Percentiles rank a stretch among this genome's conserved stretches.
Conservation (phyloP, 305 asterid species). For the Stenogyne calaminthoides region DNA sequence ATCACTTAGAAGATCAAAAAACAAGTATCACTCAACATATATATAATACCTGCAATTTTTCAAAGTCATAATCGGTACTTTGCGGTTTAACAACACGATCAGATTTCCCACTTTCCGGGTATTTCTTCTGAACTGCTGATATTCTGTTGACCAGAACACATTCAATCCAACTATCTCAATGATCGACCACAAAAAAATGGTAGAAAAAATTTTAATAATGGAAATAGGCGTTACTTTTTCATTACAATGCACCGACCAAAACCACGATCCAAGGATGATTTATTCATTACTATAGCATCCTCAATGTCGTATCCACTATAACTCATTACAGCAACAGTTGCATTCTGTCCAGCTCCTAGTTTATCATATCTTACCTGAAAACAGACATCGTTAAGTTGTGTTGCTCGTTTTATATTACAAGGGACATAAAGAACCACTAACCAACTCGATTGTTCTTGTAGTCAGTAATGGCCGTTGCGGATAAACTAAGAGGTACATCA, state of each 20-base stretch:
- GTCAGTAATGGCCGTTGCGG: conserved; percentile 96
- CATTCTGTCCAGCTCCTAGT: conserved; percentile 99
- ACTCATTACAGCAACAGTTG: conserved; percentile 99
- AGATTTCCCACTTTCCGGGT: conserved; percentile 49
- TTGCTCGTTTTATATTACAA: conserved; percentile 9
- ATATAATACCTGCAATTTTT: conserved; percentile 60
- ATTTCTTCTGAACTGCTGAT: conserved; percentile 59
- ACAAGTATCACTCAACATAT: conserved; percentile 17
- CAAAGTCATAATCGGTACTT: conserved; percentile 55
- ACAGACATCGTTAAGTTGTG: conserved; percentile 23
- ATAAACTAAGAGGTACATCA: conserved; percentile 91
- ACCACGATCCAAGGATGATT: conserved; percentile 97
- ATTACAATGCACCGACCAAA: conserved; percentile 97
- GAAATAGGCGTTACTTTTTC: conserved; percentile 55
- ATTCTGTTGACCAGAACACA: conserved; percentile 48
- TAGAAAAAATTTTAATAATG: conserved; percentile 21
- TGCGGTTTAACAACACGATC: conserved; percentile 71
- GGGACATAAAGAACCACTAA: conserved; percentile 39
- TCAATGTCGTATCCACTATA: conserved; percentile 98
- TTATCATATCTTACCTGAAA: conserved; percentile 80
- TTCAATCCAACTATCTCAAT: conserved; percentile 18
- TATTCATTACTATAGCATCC: conserved; percentile 99
- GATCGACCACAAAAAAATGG: conserved; percentile 8
- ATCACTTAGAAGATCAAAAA: conserved; percentile 13
- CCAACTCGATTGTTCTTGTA: conserved; percentile 95